Base-by-base conservation (phyloP, 192 early-diverging fungal genomes). In the Coemansia sp. region DNA sequence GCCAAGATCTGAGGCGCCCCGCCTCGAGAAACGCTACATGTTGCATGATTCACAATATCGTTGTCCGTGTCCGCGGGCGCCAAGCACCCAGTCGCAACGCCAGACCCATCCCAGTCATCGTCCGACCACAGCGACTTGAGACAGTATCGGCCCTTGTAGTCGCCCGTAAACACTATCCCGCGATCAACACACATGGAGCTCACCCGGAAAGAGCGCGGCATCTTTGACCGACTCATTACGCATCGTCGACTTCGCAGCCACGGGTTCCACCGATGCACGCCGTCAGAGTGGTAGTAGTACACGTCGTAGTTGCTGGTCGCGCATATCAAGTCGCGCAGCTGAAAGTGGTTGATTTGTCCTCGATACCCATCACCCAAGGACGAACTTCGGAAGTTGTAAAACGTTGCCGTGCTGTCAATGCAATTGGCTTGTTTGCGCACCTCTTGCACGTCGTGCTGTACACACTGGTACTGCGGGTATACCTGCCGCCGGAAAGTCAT, bases 321-420 rank as follows among this genome's bases (percentile, higher is more conserved):
- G 64, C 75, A 78, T 11, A 86, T 50, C 67, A 86, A 58, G 55
- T 86, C 75, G 62, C 85, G 85, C 20, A 83, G 66, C 71, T 83
- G 80, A 33, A 83, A 78, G 65, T 86, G 78, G 43, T 52, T 67
- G 64, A 83, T 64, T 55, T 83, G 74, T 58, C 80, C 69, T 20
- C 68, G 63, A 43, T 64, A 68, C 8, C 27, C 36, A 29, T 71
- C 73, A 9, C 81, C 76, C 13, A 77, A 40, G 15, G 44, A 68
- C 34, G 83, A 62, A 63, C 70, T 65, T 11, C 78, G 47, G 43
- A 85, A 78, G 7, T 16, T 13, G 52, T 69, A 85, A 31, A 78
- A 75, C 36, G 62, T 11, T 0, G n/a, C 52, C 27, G 66, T 62
- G 20, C 10, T 57, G 57, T 76, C 68, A 3, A 79, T 64, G 46